Percentiles rank a stretch among this genome's conserved stretches.
Evolutionary conservation across 352 stramenopile genomes (phyloP).

Genomic region (Phytophthora sansomeana): DNA sequence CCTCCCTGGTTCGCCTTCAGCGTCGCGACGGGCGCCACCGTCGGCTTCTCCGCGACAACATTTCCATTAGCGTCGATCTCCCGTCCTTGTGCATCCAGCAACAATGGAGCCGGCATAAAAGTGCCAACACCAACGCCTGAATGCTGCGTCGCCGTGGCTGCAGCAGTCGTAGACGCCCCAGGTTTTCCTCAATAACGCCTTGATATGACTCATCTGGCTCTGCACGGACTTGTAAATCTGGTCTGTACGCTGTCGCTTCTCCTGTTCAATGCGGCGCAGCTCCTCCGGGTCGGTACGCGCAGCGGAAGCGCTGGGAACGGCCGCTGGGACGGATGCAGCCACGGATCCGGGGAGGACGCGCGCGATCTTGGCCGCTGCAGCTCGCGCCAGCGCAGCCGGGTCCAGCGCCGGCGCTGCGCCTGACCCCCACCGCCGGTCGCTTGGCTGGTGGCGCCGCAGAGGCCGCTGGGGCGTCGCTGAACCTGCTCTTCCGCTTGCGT

Average conservation of each 20-base stretch:
- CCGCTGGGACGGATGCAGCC: not conserved
- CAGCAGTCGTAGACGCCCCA: constrained; percentile 20
- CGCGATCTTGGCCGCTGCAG: constrained; percentile 79
- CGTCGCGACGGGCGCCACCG: constrained; percentile 50
- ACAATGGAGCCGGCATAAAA: constrained; percentile 80
- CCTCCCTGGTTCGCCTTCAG: constrained; percentile 61
- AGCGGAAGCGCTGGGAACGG: constrained; percentile 2
- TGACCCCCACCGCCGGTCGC: constrained; percentile 4
- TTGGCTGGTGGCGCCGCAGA: constrained; percentile 30
- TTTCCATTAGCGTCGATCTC: constrained; percentile 82
- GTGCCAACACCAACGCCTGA: constrained; percentile 19
- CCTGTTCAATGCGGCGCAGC: constrained; percentile 49
- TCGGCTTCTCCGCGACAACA: constrained; percentile 60
- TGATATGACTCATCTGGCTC: constrained; percentile 84
- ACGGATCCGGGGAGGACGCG: constrained; percentile 53
- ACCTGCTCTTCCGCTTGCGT: constrained; percentile 87
- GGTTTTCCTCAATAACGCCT: constrained; percentile 68
- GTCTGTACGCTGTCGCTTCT: constrained; percentile 71
- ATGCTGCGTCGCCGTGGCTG: not conserved
- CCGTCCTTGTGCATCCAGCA: constrained; percentile 82
- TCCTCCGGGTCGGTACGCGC: constrained; percentile 38
- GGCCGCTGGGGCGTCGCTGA: constrained; percentile 66
- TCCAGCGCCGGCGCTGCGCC: constrained; percentile 32
- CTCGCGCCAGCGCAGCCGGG: constrained; percentile 69
- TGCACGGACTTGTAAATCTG: constrained; percentile 89